Conservation (phyloP, 2,329 filamentous ascomycete species). For the Xylariaceae sp. region DNA sequence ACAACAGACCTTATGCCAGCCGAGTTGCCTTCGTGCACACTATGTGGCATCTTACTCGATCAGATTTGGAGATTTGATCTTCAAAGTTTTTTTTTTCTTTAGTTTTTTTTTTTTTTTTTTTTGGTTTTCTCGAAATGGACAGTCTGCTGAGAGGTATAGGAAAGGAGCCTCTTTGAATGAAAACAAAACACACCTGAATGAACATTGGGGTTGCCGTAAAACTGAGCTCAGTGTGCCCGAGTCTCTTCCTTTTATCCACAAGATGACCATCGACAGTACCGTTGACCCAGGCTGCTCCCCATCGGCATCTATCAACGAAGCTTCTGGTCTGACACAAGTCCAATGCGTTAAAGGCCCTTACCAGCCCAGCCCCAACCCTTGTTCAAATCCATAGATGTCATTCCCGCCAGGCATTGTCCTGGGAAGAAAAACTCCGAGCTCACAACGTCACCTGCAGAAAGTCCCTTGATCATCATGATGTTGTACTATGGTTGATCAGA, state of each 20-base stretch:
- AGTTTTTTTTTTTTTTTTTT: too few relatives aligned
- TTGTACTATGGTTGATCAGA: conserved; percentile 18
- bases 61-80: not conserved
- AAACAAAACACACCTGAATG: conserved; percentile 16
- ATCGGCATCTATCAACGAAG: not conserved
- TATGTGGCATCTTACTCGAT: conserved; percentile 20
- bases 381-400: too few relatives aligned
- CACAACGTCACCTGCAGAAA: conserved; percentile 12
- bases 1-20: conserved; percentile 15
- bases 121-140: too few relatives aligned
- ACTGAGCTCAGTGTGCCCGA: too few relatives aligned
- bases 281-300: too few relatives aligned
- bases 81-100: too few relatives aligned
- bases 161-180: conserved; percentile 4
- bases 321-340: conserved; percentile 7
- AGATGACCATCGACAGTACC: too few relatives aligned
- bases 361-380: not conserved
- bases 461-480: conserved; percentile 14
- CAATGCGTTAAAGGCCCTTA: conserved; percentile 7
- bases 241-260: too few relatives aligned
- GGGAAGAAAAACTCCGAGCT: conserved; percentile 11
- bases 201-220: not conserved
- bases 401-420: conserved; percentile 5
- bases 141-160: conserved; percentile 3
- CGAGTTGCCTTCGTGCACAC: conserved; percentile 11